Evolutionary conservation across 2,329 filamentous ascomycete genomes (phyloP).

Genomic region (Sporothrix pallida): DNA sequence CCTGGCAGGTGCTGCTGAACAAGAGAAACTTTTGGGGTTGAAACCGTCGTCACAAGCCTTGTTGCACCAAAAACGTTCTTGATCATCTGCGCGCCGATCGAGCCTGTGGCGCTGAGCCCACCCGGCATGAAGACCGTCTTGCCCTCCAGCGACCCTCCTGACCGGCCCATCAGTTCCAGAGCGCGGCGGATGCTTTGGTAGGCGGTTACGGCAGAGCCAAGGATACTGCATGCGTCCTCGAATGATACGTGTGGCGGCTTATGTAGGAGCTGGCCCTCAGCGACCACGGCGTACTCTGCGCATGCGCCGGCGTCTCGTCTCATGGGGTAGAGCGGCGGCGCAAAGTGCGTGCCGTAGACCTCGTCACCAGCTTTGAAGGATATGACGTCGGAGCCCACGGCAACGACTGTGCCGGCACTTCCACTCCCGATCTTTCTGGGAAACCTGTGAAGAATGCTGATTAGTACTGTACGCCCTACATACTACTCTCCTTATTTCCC

Average conservation of each 20-base stretch:
- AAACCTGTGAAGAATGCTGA: not conserved
- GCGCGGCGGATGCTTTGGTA: constrained; percentile 52
- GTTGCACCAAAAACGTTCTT: constrained; percentile 56
- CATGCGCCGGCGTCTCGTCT: constrained; percentile 43
- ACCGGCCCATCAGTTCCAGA: constrained; percentile 45
- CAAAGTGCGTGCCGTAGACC: constrained; percentile 50
- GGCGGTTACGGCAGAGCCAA: constrained; percentile 50
- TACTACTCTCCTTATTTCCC: not conserved
- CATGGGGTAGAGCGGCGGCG: constrained; percentile 47
- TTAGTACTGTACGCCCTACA: not conserved
- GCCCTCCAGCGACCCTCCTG: constrained; percentile 49
- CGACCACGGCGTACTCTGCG: constrained; percentile 50
- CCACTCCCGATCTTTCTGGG: constrained; percentile 38
- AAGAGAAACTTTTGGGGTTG: constrained; percentile 56
- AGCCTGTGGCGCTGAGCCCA: constrained; percentile 56
- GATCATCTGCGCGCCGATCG: constrained; percentile 55
- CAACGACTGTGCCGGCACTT: constrained; percentile 44
- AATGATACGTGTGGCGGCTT: constrained; percentile 44
- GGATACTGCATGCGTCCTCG: constrained; percentile 43
- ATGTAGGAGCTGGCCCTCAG: constrained; percentile 46
- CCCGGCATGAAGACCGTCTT: constrained; percentile 59
- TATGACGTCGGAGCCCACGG: constrained; percentile 43
- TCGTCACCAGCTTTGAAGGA: constrained; percentile 45
- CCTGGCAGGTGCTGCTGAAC: constrained; percentile 52
- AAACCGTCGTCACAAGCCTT: constrained; percentile 58